A percentile compares a stretch with the other conserved stretches of the same genome.
Conservation (phyloP, 257 asterid genomes). For the Orobanche coerulescens region DNA sequence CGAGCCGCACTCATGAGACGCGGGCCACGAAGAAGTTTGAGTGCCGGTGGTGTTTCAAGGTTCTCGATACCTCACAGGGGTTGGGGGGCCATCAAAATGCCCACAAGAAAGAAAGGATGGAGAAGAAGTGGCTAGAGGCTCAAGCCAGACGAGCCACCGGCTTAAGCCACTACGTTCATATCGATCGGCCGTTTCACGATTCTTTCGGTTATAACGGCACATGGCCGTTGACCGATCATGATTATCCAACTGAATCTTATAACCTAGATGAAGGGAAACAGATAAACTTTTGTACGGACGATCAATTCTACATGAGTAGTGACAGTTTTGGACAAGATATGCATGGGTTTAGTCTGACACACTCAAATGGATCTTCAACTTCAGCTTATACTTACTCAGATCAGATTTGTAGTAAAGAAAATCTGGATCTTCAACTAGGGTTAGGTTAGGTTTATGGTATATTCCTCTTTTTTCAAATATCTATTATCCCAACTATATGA, state of each 20-base stretch:
- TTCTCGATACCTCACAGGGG: constrained; percentile 71
- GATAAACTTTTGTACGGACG: background rate
- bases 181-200: background rate
- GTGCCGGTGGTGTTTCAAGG: constrained; percentile 56
- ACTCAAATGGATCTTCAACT: constrained; percentile 19
- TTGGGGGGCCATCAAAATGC: constrained; percentile 94
- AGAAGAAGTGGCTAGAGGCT: constrained; percentile 43
- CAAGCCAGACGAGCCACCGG: constrained; percentile 48
- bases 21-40: constrained; percentile 37
- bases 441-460: constrained; percentile 36
- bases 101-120: constrained; percentile 69
- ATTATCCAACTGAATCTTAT: too few relatives aligned
- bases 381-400: constrained; percentile 26
- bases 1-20: background rate
- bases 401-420: constrained; percentile 23
- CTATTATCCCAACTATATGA: background rate
- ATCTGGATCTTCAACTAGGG: constrained; percentile 58
- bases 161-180: constrained; percentile 33
- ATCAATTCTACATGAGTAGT: background rate
- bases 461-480: constrained; percentile 7
- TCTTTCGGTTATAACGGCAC: background rate
- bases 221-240: too few relatives aligned
- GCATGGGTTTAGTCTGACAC: constrained; percentile 32
- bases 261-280: background rate
- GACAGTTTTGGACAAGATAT: constrained; percentile 14